Evolutionary conservation across 192 early-diverging fungal genomes (phyloP), one percentile per base, ranked within the genome.

Genomic region (Podila verticillata): DNA sequence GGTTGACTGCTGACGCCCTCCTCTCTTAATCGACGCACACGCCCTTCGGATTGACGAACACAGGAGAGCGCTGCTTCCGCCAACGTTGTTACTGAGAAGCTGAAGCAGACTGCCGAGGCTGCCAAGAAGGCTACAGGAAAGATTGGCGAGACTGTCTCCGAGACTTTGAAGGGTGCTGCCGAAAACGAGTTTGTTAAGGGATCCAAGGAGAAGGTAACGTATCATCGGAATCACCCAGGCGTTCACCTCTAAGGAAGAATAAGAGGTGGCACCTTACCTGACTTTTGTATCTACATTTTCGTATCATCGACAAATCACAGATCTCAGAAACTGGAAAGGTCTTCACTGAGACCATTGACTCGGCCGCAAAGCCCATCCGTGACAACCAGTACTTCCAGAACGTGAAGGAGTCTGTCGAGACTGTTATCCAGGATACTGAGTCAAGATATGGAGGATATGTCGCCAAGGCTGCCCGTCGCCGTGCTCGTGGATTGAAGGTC

Each of bases 171-270:
- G 81, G 89, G 87, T 35, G 92, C 92, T 54, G 80, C 87, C 22
- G 93, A 93, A 63, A 91, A 86, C 61, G 88, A 90, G 72, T 96
- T 93, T 48, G 92, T 94, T 17, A 95, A 93, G 84, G 93, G 88
- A 30, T 95, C 94, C 7, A 86, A 84, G 51, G 91, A 90, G 64
- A 90, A 93, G 65, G 91, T 88, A 51, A 74, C 56, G 83, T 66
- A 32, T 70, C 9, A 28, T 28, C 22, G 8, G 28, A 7, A 5
- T 63, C 15, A 6, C 39, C 39, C 39, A 13, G 15, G 39, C 39
- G 15, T 39, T 39, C 39, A 13, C 15, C 2, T 13, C 39, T 13
- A 39, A 39, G 39, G 3, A 39, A 13, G 9, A 13, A 39, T 1
- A 1, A 10, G 39, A 39, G 9, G 39, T 13, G 3, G 39, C 0